Base-by-base conservation (phyloP, 768 basidiomycete species). In the Trametes meyenii region DNA sequence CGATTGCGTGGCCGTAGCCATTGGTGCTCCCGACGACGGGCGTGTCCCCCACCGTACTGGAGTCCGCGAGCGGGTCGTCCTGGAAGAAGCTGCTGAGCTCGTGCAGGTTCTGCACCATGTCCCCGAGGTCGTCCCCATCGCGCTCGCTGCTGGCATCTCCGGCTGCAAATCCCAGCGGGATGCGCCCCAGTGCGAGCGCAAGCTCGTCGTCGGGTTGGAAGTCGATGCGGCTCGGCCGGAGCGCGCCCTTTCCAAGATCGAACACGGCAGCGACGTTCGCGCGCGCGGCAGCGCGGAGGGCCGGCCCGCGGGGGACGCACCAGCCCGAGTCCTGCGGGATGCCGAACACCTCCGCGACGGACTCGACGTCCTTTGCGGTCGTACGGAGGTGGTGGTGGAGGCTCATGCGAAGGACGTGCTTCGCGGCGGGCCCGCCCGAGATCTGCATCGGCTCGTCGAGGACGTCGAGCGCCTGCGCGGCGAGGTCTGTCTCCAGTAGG, bases 331-430 rank as follows among this genome's bases (percentile, higher is more conserved):
- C 85, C 58, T 88, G 81, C 1, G 91, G 88, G 23, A 92, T 79
- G 16, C 94, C 93, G 70, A 96, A 96, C 13, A 96, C 82, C 23
- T 86, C 87, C 1, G 86, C 84, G 7, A 80, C 77, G 6, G 83
- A 80, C 40, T 89, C 84, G 12, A 81, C 77, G 44, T 83, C 77
- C 16, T 76, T 67, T 17, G 80, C 76, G 24, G 77, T 70, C 29
- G 76, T 71, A 36, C 75, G 73, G 16, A 80, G 73, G 29, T 80
- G 82, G 23, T 81, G 71, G 64, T 90, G 87, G 85, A 95, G 88
- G 73, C 94, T 94, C 92, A 96, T 94, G 6, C 92, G 85, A 23
- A 96, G 79, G n/a, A 95, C 90, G 66, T 93, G 89, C 61, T 89
- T 89, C 0, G 92, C 91, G 0, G 88, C 82, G 49, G 85, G 86